A percentile compares a stretch with the other conserved stretches of the same genome.
phyloP scores from a whole-genome alignment of 2,329 filamentous ascomycete species.

The Colletotrichum cereale region DNA sequence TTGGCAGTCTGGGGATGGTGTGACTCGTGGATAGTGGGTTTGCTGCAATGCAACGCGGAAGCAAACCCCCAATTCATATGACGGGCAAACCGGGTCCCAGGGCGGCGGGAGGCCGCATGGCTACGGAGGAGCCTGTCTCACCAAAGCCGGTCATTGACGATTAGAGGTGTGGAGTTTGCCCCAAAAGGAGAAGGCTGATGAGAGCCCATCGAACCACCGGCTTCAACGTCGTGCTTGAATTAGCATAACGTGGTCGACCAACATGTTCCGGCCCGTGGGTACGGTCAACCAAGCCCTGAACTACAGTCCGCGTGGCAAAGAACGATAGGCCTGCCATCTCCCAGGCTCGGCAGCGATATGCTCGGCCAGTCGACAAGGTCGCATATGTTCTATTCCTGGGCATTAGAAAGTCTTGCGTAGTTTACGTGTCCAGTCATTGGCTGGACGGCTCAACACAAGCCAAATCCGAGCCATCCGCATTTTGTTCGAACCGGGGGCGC shows the following conservation, averaged over 20 bases:
- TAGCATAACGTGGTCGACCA: too few relatives aligned
- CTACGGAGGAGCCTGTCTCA: neutral
- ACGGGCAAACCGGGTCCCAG: too few relatives aligned
- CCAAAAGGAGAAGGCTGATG: neutral
- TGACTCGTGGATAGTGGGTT: neutral
- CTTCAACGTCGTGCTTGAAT: neutral
- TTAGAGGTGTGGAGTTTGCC: neutral
- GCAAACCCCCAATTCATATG: neutral
- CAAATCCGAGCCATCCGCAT: conserved; percentile 3
- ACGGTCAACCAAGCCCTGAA: neutral
- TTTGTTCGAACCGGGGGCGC: neutral
- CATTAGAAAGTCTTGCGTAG: neutral
- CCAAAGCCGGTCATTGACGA: neutral
- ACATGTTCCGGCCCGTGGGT: neutral
- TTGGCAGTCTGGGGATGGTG: neutral
- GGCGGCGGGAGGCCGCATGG: neutral
- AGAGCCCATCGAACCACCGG: neutral
- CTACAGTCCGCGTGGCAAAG: neutral
- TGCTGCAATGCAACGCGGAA: neutral
- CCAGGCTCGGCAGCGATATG: neutral
- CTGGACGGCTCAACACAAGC: neutral
- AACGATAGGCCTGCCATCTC: neutral
- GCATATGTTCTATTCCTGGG: neutral
- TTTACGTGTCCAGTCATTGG: neutral
- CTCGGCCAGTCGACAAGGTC: neutral